phyloP scores from a whole-genome alignment of 495 filamentous ascomycete genomes.

The Aspergillus steynii region DNA sequence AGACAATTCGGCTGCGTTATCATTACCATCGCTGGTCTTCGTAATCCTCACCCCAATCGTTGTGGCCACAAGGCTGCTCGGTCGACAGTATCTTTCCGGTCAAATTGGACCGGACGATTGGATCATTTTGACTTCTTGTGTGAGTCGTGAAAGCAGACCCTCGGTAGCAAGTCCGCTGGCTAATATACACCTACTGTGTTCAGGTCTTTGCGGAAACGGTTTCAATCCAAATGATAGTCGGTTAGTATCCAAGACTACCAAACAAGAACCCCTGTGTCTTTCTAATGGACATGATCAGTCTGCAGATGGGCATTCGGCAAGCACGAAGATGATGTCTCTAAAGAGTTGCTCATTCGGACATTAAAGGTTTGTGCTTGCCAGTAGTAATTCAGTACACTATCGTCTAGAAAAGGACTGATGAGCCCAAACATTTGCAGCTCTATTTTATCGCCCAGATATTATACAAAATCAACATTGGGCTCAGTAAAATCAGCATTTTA shows the following conservation, averaged over 20 bases:
- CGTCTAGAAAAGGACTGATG: not conserved
- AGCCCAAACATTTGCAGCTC: constrained; percentile 9
- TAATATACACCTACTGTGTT: not conserved
- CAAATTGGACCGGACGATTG: constrained; percentile 14
- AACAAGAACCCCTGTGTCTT: not conserved
- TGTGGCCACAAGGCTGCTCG: constrained; percentile 8
- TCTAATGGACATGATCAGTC: constrained; percentile 3
- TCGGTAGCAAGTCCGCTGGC: not conserved
- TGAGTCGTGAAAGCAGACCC: not conserved
- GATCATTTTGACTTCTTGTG: constrained; percentile 15
- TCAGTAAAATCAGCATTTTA: constrained; percentile 42
- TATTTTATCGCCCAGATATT: constrained; percentile 31
- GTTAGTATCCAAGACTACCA: constrained; percentile 1
- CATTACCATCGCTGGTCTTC: constrained; percentile 12
- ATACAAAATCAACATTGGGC: constrained; percentile 37
- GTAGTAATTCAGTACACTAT: not conserved
- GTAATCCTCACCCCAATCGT: constrained; percentile 16
- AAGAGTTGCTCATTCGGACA: constrained; percentile 4
- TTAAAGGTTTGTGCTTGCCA: constrained; percentile 10
- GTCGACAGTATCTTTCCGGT: constrained; percentile 11
- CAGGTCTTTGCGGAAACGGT: constrained; percentile 17
- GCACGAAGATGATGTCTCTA: constrained; percentile 9
- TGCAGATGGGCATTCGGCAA: constrained; percentile 19
- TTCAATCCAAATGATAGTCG: constrained; percentile 17
- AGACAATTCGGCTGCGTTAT: constrained; percentile 11